These are phyloP conservation scores for Neurospora crassa DNA, from an alignment of 2,329 filamentous ascomycete genomes.

Conservation along the genomic window DNA sequence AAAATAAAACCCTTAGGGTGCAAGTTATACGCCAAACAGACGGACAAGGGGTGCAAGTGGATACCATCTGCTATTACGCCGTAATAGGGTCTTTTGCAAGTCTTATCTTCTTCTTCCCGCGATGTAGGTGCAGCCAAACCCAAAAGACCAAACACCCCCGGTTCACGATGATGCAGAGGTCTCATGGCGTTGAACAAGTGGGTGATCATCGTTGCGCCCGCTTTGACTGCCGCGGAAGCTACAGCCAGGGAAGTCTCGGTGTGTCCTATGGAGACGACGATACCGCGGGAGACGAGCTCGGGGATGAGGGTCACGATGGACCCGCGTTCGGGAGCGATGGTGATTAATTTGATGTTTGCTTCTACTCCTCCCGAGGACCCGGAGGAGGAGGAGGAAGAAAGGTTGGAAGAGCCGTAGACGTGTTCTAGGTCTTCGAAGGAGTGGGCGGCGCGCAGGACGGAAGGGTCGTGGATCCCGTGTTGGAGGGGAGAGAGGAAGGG, in stretches of 20 bases:
- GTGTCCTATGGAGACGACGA: conserved; percentile 75
- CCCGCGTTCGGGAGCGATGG: conserved; percentile 73
- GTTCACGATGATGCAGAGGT: conserved; percentile 82
- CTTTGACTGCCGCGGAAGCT: conserved; percentile 58
- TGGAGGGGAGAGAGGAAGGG: conserved; percentile 77
- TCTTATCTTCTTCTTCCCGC: no score
- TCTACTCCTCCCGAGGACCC: no score
- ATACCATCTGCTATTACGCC: conserved; percentile 87
- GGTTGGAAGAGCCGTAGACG: conserved; percentile 65
- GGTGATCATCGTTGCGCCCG: conserved; percentile 80
- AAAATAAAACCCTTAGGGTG: conserved; percentile 79
- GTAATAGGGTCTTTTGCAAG: conserved; percentile 37
- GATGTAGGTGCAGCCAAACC: no score
- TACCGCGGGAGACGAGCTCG: conserved; percentile 52
- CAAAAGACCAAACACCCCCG: conserved; percentile 79
- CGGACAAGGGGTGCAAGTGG: conserved; percentile 77
- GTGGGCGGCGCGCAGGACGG: conserved; percentile 57
- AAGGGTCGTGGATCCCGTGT: conserved; percentile 75
- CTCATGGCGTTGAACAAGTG: conserved; percentile 94
- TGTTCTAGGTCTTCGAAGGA: conserved; percentile 55
- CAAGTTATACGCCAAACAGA: conserved; percentile 82
- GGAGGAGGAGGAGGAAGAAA: conserved; percentile 31
- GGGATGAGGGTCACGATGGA: conserved; percentile 61
- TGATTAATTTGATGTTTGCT: conserved; percentile 63
- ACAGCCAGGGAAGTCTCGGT: conserved; percentile 82